A percentile compares a stretch with the other conserved stretches of the same genome.
Conservation (phyloP, 139 green algal genomes). For the Auxenochlorella pyrenoidosa region DNA sequence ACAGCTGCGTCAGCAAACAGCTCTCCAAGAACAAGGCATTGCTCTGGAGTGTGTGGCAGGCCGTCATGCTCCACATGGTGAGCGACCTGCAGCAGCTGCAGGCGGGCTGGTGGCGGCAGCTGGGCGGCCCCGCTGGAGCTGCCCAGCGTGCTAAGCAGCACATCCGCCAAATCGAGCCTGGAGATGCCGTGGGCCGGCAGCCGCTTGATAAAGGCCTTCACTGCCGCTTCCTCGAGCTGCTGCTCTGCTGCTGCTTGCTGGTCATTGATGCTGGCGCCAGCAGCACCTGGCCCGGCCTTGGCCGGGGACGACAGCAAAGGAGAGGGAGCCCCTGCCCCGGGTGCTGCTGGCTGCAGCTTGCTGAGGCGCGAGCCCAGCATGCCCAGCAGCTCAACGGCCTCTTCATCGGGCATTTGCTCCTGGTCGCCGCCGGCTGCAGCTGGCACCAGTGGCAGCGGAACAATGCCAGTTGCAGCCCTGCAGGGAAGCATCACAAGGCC, state of each 20-base stretch:
- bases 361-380: background rate
- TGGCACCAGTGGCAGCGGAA: background rate
- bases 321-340: background rate
- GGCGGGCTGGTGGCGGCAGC: background rate
- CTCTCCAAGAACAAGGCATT: constrained; percentile 28
- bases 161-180: background rate
- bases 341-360: background rate
- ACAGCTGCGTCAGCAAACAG: constrained; percentile 7
- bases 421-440: background rate
- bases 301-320: background rate
- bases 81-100: constrained; percentile 25
- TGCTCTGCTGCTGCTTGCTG: background rate
- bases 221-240: constrained; percentile 6
- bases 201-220: constrained; percentile 18
- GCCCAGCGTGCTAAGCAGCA: constrained; percentile 14
- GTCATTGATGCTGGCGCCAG: background rate
- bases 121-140: background rate
- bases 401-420: background rate
- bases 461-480: background rate
- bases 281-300: background rate
- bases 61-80: background rate
- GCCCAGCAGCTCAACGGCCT: constrained; percentile 7
- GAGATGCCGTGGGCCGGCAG: background rate
- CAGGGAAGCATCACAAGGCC: background rate
- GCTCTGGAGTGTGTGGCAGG: background rate